These are phyloP conservation scores for Metschnikowia chrysomelidarum DNA, from an alignment of 805 yeast genomes.

Conservation along the genomic window DNA sequence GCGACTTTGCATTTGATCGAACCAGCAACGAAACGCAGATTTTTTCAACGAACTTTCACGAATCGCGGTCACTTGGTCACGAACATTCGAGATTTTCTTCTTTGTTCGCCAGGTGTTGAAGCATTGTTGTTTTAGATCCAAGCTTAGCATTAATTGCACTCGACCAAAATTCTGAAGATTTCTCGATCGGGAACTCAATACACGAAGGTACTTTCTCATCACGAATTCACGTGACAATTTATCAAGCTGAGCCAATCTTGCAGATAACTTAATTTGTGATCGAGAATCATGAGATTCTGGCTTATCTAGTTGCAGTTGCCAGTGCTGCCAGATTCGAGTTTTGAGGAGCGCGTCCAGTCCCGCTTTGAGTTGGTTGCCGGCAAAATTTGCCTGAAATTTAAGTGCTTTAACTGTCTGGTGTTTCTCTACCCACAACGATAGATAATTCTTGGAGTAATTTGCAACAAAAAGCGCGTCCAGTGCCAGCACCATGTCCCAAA, in stretches of 20 bases:
- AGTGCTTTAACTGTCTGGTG: conserved; percentile 1
- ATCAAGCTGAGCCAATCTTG: conserved; percentile 5
- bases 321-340: conserved; percentile 1
- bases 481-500: neutral
- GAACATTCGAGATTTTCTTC: neutral
- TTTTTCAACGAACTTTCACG: conserved; percentile 4
- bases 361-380: neutral
- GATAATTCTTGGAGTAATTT: too few species aligned
- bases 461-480: neutral
- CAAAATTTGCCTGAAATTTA: neutral
- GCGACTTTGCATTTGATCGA: conserved; percentile 4
- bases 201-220: conserved; percentile 1
- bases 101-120: conserved; percentile 6
- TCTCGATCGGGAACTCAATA: conserved; percentile 2
- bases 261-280: conserved; percentile 1
- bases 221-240: neutral
- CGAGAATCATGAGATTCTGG: neutral
- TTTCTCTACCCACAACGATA: too few species aligned
- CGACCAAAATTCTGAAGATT: neutral
- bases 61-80: neutral
- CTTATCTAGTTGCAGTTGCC: conserved; percentile 5
- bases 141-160: neutral
- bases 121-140: conserved; percentile 2
- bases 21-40: conserved; percentile 6
- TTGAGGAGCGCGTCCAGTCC: conserved; percentile 6